phyloP scores from a whole-genome alignment of 2,329 filamentous ascomycete genomes.

The Nemania abortiva region DNA sequence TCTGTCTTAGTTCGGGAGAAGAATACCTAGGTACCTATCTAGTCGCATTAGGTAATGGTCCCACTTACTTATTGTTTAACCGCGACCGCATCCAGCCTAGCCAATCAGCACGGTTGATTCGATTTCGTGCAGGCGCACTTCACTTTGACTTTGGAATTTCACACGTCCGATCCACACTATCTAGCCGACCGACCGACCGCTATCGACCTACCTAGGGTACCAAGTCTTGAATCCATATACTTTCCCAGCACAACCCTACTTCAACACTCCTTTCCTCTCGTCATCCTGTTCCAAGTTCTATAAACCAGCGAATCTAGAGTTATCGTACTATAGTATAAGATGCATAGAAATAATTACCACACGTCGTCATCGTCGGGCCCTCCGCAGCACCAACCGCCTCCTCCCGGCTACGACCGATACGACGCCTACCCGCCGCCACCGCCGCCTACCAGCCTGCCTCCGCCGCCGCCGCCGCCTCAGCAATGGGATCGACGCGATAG shows the following conservation, averaged over 20 bases:
- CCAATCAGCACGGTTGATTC: not conserved
- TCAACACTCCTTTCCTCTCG: not conserved
- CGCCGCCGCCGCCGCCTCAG: constrained; percentile 18
- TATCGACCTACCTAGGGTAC: too few relatives aligned
- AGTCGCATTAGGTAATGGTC: not conserved
- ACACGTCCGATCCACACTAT: not conserved
- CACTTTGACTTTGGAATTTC: not conserved
- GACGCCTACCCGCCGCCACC: constrained; percentile 36
- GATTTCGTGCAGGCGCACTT: not conserved
- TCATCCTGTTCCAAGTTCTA: not conserved
- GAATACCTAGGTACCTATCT: not conserved
- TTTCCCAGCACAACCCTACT: not conserved
- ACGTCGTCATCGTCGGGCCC: constrained; percentile 30
- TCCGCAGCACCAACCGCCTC: constrained; percentile 26
- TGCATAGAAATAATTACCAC: constrained; percentile 30
- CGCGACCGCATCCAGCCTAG: not conserved
- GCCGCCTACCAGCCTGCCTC: constrained; percentile 21
- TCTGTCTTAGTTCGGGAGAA: too few relatives aligned
- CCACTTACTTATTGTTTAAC: not conserved
- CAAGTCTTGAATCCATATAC: not conserved
- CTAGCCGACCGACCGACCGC: too few relatives aligned
- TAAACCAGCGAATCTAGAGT: not conserved
- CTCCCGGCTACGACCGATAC: constrained; percentile 37
- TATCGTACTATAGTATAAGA: constrained; percentile 18
- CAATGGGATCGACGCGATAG: constrained; percentile 38